Evolutionary conservation across 2,329 filamentous ascomycete species (phyloP), one percentile per base, ranked within the genome.

Genomic region (Fusarium chaquense): DNA sequence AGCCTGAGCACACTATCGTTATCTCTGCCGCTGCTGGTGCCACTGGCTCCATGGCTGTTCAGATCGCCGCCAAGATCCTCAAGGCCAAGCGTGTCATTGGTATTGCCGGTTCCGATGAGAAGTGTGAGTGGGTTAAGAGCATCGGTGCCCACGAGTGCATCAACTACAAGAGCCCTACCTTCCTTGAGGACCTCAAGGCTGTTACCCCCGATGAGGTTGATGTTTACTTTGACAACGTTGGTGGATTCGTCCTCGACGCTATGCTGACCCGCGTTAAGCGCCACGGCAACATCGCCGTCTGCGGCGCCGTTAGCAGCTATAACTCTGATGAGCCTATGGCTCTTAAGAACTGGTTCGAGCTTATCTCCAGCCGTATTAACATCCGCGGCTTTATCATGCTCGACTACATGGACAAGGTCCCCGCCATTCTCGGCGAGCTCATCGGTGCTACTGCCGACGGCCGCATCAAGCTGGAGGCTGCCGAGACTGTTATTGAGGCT

Each of bases 91-190:
- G 73, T 6, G 75, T 76, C 51, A 69, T 76, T 28, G 75, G 75
- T 6, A 76, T 76, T 44, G 75, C 74, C 0, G 74, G 75, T 20
- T 71, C 71, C 2, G 72, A 75, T 15, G 74, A 76, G 60, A 76
- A 76, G 68, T 76, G 75, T 7, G 62, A 68, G 38, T 76, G 75
- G 75, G 74, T 76, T 5, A 64, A 67, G 50, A 65, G 71, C 47
- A 74, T 76, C 0, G 75, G 75, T 4, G 75, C 75, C 0, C 70
- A 76, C 30, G 74, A 72, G 38, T 76, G 74, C 51, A 58, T 76
- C 58, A 74, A 76, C 72, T 76, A 76, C 63, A 76, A 76, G 67
- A 76, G 73, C 58, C 74, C 73, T 38, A 76, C 69, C 26, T 76
- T 76, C 51, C 32, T 63, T 2, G 66, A 75, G 59, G 75, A 76